These are phyloP conservation scores for Thelonectria discophora DNA, from an alignment of 2,329 filamentous ascomycete species.

Conservation along the genomic window DNA sequence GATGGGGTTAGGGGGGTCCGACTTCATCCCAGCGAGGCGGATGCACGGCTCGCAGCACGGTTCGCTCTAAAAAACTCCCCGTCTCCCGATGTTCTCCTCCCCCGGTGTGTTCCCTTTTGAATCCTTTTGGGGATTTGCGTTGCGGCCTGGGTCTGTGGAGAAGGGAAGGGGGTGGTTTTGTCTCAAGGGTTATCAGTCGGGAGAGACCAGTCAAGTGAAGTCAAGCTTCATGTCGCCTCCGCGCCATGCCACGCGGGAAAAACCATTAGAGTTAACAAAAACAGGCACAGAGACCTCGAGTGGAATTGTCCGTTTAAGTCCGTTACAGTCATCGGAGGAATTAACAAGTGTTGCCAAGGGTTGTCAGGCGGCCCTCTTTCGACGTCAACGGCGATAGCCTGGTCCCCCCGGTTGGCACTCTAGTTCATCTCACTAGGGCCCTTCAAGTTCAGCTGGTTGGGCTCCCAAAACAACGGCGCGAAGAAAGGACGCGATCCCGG, in stretches of 20 bases:
- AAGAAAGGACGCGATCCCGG: slow-evolving; percentile 30
- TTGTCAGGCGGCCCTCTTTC: background rate
- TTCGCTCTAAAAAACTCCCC: background rate
- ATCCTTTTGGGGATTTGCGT: background rate
- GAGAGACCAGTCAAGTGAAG: no score
- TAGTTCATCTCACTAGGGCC: slow-evolving; percentile 12
- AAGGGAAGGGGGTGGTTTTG: background rate
- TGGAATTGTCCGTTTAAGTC: no score
- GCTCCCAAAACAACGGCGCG: slow-evolving; percentile 22
- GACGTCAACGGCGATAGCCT: background rate
- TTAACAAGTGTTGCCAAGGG: no score
- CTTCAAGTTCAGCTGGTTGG: background rate
- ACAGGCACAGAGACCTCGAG: no score
- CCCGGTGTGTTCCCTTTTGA: slow-evolving; percentile 8
- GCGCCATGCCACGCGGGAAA: no score
- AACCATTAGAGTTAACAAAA: background rate
- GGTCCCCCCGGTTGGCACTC: slow-evolving; percentile 6
- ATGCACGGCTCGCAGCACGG: slow-evolving; percentile 35
- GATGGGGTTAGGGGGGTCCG: slow-evolving; percentile 23
- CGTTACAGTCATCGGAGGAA: background rate
- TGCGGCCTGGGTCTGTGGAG: background rate
- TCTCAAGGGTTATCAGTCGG: no score
- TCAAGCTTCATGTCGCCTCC: no score
- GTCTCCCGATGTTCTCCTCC: slow-evolving; percentile 6
- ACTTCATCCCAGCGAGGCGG: slow-evolving; percentile 14